Conservation (phyloP, 805 yeast species). For the Cyberlindnera samutprakarnensis region DNA sequence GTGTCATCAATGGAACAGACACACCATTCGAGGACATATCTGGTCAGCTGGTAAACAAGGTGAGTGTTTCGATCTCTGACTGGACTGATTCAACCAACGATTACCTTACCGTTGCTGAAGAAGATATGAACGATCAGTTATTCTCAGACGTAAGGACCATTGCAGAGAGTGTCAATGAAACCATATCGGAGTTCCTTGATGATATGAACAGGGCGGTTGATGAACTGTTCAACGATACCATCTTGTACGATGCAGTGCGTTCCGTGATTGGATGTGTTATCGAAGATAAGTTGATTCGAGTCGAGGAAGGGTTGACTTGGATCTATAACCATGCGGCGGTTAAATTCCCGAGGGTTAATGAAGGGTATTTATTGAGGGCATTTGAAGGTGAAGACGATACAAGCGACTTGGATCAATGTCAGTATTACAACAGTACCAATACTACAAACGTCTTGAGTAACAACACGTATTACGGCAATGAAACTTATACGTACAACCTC, state of each 20-base stretch:
- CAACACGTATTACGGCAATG: too few relatives aligned
- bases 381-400: slow-evolving; percentile 5
- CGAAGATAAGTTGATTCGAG: slow-evolving; percentile 57
- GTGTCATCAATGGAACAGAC: slow-evolving; percentile 7
- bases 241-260: slow-evolving; percentile 53
- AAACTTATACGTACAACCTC: neutral
- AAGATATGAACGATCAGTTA: slow-evolving; percentile 49
- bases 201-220: slow-evolving; percentile 53
- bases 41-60: slow-evolving; percentile 7
- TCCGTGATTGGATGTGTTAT: slow-evolving; percentile 74
- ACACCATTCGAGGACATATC: slow-evolving; percentile 12
- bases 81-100: slow-evolving; percentile 56
- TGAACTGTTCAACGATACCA: slow-evolving; percentile 59
- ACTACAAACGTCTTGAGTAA: too few relatives aligned
- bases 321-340: slow-evolving; percentile 55
- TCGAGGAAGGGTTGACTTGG: slow-evolving; percentile 78
- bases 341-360: slow-evolving; percentile 44
- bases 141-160: slow-evolving; percentile 60
- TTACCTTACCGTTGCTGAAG: slow-evolving; percentile 42
- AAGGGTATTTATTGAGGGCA: slow-evolving; percentile 21
- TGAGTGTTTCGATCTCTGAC: slow-evolving; percentile 27
- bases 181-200: slow-evolving; percentile 48
- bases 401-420: too few relatives aligned
- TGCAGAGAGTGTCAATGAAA: slow-evolving; percentile 49
- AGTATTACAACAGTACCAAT: too few relatives aligned